Percentiles rank a stretch among this genome's conserved stretches.
phyloP scores from a whole-genome alignment of 768 basidiomycete genomes.

The Amanita muscaria region DNA sequence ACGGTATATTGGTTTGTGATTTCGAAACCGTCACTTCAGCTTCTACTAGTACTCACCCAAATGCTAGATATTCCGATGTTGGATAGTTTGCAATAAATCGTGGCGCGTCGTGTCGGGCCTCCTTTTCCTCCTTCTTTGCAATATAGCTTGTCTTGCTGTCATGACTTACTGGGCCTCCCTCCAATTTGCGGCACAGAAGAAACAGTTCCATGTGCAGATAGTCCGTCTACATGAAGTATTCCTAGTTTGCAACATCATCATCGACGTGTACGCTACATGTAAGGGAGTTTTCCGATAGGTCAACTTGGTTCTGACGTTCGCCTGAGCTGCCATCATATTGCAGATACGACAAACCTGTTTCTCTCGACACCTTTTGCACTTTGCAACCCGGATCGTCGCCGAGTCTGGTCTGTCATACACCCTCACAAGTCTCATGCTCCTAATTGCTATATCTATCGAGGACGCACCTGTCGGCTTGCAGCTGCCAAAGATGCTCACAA shows the following conservation, averaged over 20 bases:
- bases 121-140: background rate
- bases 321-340: conserved; percentile 2
- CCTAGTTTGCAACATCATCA: background rate
- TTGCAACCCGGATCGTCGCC: background rate
- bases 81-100: background rate
- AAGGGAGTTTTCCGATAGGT: background rate
- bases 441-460: background rate
- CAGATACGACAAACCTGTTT: background rate
- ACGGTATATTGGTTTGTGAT: background rate
- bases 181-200: background rate
- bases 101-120: background rate
- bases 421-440: background rate
- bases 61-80: conserved; percentile 3
- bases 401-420: conserved; percentile 6
- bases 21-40: background rate
- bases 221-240: background rate
- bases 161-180: background rate
- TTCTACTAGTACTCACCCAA: background rate
- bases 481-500: background rate
- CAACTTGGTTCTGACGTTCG: background rate
- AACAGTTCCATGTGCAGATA: background rate
- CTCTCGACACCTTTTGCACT: background rate
- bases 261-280: conserved; percentile 5
- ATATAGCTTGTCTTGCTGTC: background rate
- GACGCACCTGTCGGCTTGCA: background rate